Conservation (phyloP, 2,329 filamentous ascomycete species). For the Apiospora pterosperma region DNA sequence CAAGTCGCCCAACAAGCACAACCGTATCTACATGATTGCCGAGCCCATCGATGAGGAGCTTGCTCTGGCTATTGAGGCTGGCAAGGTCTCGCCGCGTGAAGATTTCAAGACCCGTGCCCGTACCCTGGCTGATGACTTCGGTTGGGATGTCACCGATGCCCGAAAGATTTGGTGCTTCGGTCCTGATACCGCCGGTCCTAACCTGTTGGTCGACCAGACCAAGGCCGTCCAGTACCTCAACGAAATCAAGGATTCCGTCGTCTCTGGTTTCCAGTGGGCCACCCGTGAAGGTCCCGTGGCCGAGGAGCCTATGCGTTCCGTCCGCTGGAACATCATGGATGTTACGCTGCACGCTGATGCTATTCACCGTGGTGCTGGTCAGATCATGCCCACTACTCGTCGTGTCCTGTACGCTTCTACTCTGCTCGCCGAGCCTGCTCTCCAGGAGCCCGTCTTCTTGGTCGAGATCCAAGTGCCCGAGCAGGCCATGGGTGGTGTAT, state of each 20-base stretch:
- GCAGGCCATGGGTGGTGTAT: constrained; percentile 99
- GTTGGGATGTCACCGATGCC: constrained; percentile 99
- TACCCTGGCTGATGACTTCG: constrained; percentile 92
- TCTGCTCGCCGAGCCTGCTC: constrained; percentile 84
- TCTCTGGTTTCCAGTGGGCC: constrained; percentile 99
- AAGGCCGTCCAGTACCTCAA: constrained; percentile 99
- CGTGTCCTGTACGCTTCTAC: constrained; percentile 94
- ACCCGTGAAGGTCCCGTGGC: constrained; percentile 95
- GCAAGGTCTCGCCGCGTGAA: constrained; percentile 92
- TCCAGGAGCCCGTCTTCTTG: constrained; percentile 97
- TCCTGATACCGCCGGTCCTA: constrained; percentile 95
- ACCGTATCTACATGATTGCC: constrained; percentile 96
- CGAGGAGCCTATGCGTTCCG: constrained; percentile 95
- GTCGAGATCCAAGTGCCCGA: constrained; percentile 99
- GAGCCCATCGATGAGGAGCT: constrained; percentile 92
- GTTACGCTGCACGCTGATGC: constrained; percentile 99
- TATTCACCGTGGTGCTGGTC: constrained; percentile 98
- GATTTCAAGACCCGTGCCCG: constrained; percentile 99
- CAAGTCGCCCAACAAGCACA: constrained; percentile 99
- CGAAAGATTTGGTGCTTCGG: constrained; percentile 99
- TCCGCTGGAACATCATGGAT: constrained; percentile 99
- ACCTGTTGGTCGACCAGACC: constrained; percentile 98
- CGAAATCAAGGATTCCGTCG: constrained; percentile 99
- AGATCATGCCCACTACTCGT: constrained; percentile 96
- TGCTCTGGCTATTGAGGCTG: constrained; percentile 80